Conservation (phyloP, 176 grass and related monocot genomes). For the Chloris gayana region DNA sequence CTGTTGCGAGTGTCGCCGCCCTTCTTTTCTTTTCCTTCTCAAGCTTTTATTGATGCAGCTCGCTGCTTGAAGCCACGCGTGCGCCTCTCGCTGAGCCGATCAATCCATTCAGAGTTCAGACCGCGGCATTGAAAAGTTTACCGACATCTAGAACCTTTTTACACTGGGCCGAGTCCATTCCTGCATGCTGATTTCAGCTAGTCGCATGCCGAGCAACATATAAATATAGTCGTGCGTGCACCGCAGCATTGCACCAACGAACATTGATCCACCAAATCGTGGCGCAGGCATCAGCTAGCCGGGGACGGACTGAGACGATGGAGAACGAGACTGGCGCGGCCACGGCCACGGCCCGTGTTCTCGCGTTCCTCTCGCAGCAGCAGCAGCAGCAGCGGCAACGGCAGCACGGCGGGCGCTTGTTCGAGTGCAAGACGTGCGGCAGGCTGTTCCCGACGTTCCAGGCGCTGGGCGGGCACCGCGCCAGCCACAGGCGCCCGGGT, state of each 20-base stretch:
- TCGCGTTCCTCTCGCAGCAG: conserved; percentile 42
- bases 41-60: background rate
- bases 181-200: background rate
- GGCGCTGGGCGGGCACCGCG: conserved; percentile 80
- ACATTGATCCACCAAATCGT: background rate
- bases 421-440: conserved; percentile 79
- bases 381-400: background rate
- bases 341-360: background rate
- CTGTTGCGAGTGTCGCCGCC: background rate
- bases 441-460: conserved; percentile 74
- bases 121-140: conserved; percentile 13
- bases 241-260: background rate
- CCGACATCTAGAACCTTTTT: conserved; percentile 11
- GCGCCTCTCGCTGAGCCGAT: background rate
- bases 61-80: background rate
- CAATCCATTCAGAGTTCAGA: conserved; percentile 14
- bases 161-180: background rate
- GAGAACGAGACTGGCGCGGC: conserved; percentile 8
- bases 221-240: background rate
- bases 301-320: background rate
- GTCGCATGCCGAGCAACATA: conserved; percentile 6
- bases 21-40: background rate
- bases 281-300: too few species aligned
- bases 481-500: conserved; percentile 61
- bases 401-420: conserved; percentile 32